These are phyloP conservation scores for Gloeopeniophorella convolvens DNA, from an alignment of 768 basidiomycete species.

Conservation along the genomic window DNA sequence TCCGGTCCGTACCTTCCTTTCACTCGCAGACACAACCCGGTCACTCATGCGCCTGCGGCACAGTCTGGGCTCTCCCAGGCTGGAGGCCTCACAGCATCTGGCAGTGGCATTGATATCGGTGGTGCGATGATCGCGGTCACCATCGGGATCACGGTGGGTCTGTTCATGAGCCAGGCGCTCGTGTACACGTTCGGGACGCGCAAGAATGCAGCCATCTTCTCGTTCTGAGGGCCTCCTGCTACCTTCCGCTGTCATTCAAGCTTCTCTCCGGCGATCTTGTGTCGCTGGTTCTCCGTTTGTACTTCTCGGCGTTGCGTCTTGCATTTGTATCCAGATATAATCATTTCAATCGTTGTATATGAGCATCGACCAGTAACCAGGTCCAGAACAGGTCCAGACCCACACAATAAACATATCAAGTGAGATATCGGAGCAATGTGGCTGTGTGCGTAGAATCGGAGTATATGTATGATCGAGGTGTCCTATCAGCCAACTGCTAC, in stretches of 20 bases:
- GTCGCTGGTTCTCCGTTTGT: too few species aligned
- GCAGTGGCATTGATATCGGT: slow-evolving; percentile 75
- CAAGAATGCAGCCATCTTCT: slow-evolving; percentile 75
- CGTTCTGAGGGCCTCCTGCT: slow-evolving; percentile 39
- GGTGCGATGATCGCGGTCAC: slow-evolving; percentile 85
- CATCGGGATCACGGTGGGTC: slow-evolving; percentile 80
- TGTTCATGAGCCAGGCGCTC: slow-evolving; percentile 79
- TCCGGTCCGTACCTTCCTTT: slow-evolving; percentile 47
- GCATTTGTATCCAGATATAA: too few species aligned
- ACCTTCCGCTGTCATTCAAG: background rate
- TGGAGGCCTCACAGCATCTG: slow-evolving; percentile 78
- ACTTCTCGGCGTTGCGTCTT: too few species aligned
- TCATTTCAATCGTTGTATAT: too few species aligned
- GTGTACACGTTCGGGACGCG: slow-evolving; percentile 78
- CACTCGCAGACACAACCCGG: background rate
- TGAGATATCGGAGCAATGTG: too few species aligned
- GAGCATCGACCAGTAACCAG: too few species aligned
- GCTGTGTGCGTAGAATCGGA: too few species aligned
- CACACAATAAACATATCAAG: too few species aligned
- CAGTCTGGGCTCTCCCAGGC: slow-evolving; percentile 81
- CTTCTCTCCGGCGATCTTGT: too few species aligned
- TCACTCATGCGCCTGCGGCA: slow-evolving; percentile 8
- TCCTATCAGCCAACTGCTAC: too few species aligned
- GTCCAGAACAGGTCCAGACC: too few species aligned
- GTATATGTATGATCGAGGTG: too few species aligned